These are phyloP conservation scores for Metschnikowia cerradonensis DNA, from an alignment of 805 yeast genomes.

Conservation along the genomic window DNA sequence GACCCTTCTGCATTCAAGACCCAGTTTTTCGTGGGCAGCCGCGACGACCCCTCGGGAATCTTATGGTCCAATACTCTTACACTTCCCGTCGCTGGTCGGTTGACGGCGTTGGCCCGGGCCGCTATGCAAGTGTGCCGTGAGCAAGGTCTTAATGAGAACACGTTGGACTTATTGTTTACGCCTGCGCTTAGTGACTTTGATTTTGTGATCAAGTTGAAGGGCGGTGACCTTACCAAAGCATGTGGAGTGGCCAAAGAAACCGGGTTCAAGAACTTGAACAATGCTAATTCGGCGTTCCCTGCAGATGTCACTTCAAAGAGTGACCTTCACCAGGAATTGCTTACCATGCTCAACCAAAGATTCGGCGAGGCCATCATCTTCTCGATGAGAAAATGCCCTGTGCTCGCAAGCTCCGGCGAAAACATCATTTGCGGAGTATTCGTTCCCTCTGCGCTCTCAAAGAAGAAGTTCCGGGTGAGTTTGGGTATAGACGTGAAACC, in stretches of 20 bases:
- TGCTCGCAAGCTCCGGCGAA: conserved; percentile 50
- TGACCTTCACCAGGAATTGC: conserved; percentile 61
- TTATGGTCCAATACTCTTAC: conserved; percentile 66
- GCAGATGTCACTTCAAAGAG: conserved; percentile 44
- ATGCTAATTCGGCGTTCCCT: conserved; percentile 38
- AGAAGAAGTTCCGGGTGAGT: conserved; percentile 73
- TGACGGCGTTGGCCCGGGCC: conserved; percentile 82
- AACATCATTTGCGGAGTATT: conserved; percentile 78
- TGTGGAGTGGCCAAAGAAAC: conserved; percentile 55
- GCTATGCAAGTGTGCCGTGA: conserved; percentile 53
- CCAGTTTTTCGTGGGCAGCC: conserved; percentile 80
- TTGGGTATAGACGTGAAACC: conserved; percentile 73
- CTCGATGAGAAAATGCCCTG: conserved; percentile 55
- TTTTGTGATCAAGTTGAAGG: conserved; percentile 60
- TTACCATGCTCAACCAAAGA: conserved; percentile 55
- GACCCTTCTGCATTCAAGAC: conserved; percentile 81
- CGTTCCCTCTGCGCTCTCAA: conserved; percentile 57
- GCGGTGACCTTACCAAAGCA: conserved; percentile 37
- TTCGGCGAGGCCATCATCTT: conserved; percentile 68
- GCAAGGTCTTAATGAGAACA: conserved; percentile 37
- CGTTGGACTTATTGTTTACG: conserved; percentile 59
- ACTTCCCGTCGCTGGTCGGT: conserved; percentile 78
- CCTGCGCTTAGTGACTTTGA: conserved; percentile 86
- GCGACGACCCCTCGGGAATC: conserved; percentile 81
- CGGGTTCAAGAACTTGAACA: conserved; percentile 59